A percentile compares a stretch with the other conserved stretches of the same genome.
Conservation (phyloP, 805 yeast genomes). For the Starmerella apis region DNA sequence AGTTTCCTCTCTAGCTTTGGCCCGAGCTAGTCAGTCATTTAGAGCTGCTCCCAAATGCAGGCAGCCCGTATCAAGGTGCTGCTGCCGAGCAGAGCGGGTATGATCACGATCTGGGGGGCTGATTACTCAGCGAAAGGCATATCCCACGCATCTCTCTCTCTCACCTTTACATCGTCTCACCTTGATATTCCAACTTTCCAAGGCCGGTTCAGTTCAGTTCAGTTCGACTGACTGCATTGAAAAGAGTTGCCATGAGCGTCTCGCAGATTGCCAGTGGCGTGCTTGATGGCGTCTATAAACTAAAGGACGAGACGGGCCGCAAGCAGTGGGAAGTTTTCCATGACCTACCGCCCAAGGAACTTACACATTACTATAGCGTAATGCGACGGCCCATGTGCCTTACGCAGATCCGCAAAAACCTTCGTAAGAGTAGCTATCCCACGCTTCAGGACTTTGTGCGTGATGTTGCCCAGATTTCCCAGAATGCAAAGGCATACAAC, state of each 20-base stretch:
- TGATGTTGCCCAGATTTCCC: constrained; percentile 73
- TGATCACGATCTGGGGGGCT: too few relatives aligned
- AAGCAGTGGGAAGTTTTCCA: constrained; percentile 50
- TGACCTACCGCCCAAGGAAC: constrained; percentile 59
- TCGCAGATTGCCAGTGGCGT: constrained; percentile 8
- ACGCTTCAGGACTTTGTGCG: constrained; percentile 58
- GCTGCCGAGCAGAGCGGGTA: too few relatives aligned
- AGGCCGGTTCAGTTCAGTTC: too few relatives aligned
- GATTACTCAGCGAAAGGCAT: too few relatives aligned
- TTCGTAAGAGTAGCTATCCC: constrained; percentile 46
- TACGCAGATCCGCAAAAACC: constrained; percentile 49
- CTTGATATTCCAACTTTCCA: too few relatives aligned
- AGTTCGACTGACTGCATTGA: too few relatives aligned
- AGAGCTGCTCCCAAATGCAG: too few relatives aligned
- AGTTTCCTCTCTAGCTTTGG: too few relatives aligned
- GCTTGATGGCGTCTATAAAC: constrained; percentile 30
- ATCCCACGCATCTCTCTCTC: too few relatives aligned
- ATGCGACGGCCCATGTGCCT: constrained; percentile 76
- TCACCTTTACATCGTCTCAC: too few relatives aligned
- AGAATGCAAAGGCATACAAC: constrained; percentile 85
- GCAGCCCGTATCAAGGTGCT: not conserved
- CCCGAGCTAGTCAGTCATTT: too few relatives aligned
- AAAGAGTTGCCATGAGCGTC: constrained; percentile 8
- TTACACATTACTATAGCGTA: constrained; percentile 68
- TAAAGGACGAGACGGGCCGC: constrained; percentile 33